A percentile compares a stretch with the other conserved stretches of the same genome.
phyloP scores from a whole-genome alignment of 768 basidiomycete species.

The Cystobasidiopsis lactophilus region DNA sequence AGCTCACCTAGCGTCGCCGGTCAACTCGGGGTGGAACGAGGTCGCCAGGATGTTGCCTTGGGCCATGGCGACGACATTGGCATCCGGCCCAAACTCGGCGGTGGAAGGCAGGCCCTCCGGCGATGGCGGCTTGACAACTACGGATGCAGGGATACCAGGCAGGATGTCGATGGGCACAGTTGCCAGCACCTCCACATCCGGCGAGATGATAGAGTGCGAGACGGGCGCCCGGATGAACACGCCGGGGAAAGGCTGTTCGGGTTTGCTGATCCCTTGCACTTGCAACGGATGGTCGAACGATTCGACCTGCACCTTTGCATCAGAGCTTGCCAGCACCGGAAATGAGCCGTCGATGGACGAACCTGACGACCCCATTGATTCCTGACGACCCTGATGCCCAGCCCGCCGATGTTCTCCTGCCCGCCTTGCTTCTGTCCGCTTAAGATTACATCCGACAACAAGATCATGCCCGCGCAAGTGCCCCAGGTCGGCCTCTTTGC shows the following conservation, averaged over 20 bases:
- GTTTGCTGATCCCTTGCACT: slow-evolving; percentile 40
- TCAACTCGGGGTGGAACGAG: slow-evolving; percentile 86
- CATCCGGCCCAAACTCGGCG: slow-evolving; percentile 16
- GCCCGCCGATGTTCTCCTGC: slow-evolving; percentile 61
- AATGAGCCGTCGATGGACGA: slow-evolving; percentile 16
- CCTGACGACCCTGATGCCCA: slow-evolving; percentile 55
- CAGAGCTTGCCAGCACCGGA: neutral
- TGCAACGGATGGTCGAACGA: slow-evolving; percentile 64
- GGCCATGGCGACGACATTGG: slow-evolving; percentile 57
- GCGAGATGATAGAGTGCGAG: slow-evolving; percentile 23
- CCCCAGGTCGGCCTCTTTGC: slow-evolving; percentile 62
- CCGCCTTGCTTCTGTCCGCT: slow-evolving; percentile 65
- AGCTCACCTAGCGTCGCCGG: slow-evolving; percentile 54
- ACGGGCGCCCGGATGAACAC: slow-evolving; percentile 82
- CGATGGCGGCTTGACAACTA: slow-evolving; percentile 3
- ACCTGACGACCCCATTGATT: slow-evolving; percentile 94
- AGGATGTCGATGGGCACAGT: slow-evolving; percentile 39
- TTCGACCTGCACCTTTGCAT: slow-evolving; percentile 40
- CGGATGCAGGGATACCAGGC: slow-evolving; percentile 23
- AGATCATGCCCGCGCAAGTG: slow-evolving; percentile 84
- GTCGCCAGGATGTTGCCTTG: slow-evolving; percentile 70
- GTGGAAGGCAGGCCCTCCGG: neutral
- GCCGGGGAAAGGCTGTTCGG: slow-evolving; percentile 45
- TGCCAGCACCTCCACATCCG: slow-evolving; percentile 47
- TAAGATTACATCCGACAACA: slow-evolving; percentile 41